phyloP scores from a whole-genome alignment of 2,329 filamentous ascomycete species.

The Trichophyton verrucosum region DNA sequence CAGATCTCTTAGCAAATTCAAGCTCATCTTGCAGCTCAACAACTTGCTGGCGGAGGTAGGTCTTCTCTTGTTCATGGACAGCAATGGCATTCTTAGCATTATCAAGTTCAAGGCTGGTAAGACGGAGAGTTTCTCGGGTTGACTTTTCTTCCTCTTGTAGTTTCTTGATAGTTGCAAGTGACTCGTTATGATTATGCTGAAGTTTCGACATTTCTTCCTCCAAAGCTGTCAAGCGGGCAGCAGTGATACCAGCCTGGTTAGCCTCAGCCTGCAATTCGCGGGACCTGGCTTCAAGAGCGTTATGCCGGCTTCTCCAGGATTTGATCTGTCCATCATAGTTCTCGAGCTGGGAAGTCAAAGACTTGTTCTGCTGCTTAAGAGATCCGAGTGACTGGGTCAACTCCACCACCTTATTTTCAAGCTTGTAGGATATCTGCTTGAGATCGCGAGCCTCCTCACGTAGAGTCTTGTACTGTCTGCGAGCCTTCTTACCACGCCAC shows the following conservation, averaged over 20 bases:
- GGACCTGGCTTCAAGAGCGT: conserved; percentile 72
- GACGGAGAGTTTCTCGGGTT: conserved; percentile 67
- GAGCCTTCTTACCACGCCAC: conserved; percentile 75
- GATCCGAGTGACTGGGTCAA: conserved; percentile 86
- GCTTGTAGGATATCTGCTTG: conserved; percentile 98
- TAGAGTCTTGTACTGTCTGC: conserved; percentile 74
- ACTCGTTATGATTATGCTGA: conserved; percentile 80
- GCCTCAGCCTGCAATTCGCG: conserved; percentile 94
- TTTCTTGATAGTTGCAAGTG: conserved; percentile 76
- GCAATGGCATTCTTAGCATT: conserved; percentile 61
- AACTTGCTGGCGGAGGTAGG: conserved; percentile 73
- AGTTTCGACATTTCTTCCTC: conserved; percentile 93
- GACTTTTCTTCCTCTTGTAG: conserved; percentile 89
- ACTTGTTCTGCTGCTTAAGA: conserved; percentile 91
- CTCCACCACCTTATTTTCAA: conserved; percentile 99
- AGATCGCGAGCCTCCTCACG: conserved; percentile 94
- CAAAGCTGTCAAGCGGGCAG: conserved; percentile 78
- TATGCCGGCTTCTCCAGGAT: conserved; percentile 88
- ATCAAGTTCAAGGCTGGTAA: conserved; percentile 70
- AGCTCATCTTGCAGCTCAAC: conserved; percentile 84
- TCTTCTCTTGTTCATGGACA: conserved; percentile 73
- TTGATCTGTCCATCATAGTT: conserved; percentile 94
- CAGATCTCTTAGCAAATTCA: conserved; percentile 68
- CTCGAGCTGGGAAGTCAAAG: conserved; percentile 73
- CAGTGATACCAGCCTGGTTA: conserved; percentile 92